Evolutionary conservation across 1,284 basidiomycete genomes (phyloP), one percentile per base, ranked within the genome.

Genomic region (Ganoderma sp.): DNA sequence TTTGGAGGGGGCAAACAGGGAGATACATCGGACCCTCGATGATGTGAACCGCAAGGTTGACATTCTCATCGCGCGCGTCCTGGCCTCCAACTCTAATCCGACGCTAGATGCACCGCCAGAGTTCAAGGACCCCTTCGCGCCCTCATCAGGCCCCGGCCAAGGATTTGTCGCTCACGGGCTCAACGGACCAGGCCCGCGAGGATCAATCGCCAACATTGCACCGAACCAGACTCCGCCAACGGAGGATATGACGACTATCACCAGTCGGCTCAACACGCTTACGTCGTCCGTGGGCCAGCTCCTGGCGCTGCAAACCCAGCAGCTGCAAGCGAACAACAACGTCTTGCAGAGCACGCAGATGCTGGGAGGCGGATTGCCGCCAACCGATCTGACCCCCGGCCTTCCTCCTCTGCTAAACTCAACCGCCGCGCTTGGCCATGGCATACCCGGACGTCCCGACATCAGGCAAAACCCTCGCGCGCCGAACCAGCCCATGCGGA

Each of bases 201-300:
- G 84, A 52, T 92, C 91, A 12, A 83, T 92, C 66, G 78, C 77
- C 14, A 88, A 84, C 70, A 87, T 91, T 73, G 88, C 90, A 28
- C 90, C 90, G 34, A 89, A 91, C 77, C 90, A 91, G 79, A 76
- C 83, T 39, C 83, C 83, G 54, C 87, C 89, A 39, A 77, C 82
- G 17, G 91, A 93, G 77, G 93, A 94, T 77, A 87, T 96, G 67
- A 83, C 87, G 10, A 87, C 89, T 59, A 91, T 96, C 52, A 91
- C 92, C 10, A 91, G 92, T 75, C 89, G 93, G 63, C 82, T 96
- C 65, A 91, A 91, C 73, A 92, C 91, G 15, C 82, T 96, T 70
- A 95, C 93, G 37, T 89, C 90, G 0, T 94, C 92, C n/a, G 94
- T 96, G 60, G 91, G 94, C 22, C 94, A 96, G 78, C 84, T 96